These are phyloP conservation scores for Isoetes taiwanensis DNA, from an alignment of 75 land plant species.

Conservation along the genomic window DNA sequence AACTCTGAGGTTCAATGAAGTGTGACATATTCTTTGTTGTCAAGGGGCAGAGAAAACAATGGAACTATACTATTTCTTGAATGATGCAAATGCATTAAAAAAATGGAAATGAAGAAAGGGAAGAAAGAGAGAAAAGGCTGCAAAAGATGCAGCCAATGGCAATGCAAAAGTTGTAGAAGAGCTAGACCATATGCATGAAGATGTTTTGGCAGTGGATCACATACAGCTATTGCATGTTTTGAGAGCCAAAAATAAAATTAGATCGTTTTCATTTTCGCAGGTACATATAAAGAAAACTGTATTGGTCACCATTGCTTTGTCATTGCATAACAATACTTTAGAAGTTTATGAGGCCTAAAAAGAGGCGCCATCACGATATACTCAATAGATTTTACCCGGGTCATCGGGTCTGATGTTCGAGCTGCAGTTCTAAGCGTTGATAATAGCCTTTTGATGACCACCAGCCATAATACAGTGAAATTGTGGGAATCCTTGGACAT, in stretches of 20 bases:
- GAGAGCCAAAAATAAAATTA: constrained; percentile 53
- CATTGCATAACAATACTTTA: constrained; percentile 66
- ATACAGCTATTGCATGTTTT: constrained; percentile 55
- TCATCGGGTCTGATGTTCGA: constrained; percentile 75
- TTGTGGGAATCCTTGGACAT: constrained; percentile 93
- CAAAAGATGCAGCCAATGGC: too few species aligned
- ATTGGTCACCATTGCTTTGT: constrained; percentile 38
- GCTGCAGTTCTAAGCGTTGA: constrained; percentile 73
- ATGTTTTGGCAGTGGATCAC: constrained; percentile 43
- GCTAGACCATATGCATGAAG: constrained; percentile 13
- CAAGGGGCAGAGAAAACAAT: constrained; percentile 78
- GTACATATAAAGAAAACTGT: constrained; percentile 25
- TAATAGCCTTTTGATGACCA: constrained; percentile 70
- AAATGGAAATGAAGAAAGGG: constrained; percentile 62
- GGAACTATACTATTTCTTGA: constrained; percentile 58
- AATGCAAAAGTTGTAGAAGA: too few species aligned
- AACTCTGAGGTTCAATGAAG: constrained; percentile 56
- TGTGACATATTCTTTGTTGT: constrained; percentile 65
- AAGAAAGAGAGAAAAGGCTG: constrained; percentile 54
- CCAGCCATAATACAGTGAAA: constrained; percentile 79
- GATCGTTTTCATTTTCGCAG: constrained; percentile 72
- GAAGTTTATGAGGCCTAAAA: constrained; percentile 58
- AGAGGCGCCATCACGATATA: constrained; percentile 23
- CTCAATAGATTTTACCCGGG: constrained; percentile 70
- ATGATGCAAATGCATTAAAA: constrained; percentile 58